A percentile compares a stretch with the other conserved stretches of the same genome.
These are phyloP conservation scores for Yarrowia bubula DNA, from an alignment of 805 yeast species.

Conservation along the genomic window DNA sequence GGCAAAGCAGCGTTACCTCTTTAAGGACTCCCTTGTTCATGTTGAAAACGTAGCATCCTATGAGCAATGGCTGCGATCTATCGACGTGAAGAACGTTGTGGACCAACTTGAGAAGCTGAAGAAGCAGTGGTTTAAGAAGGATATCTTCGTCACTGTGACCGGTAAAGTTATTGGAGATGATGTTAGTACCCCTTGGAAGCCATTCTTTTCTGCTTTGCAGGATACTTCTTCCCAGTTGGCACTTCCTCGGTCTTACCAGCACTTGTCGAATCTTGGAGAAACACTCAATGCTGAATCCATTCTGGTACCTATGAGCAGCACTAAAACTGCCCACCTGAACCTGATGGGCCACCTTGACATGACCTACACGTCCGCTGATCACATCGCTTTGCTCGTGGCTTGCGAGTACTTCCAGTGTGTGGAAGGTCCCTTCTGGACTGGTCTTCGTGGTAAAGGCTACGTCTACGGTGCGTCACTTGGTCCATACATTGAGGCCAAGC, in stretches of 20 bases:
- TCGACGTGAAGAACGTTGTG: slow-evolving; percentile 49
- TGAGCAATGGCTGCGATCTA: slow-evolving; percentile 55
- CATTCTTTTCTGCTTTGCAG: not conserved
- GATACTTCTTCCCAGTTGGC: not conserved
- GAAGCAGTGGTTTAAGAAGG: slow-evolving; percentile 53
- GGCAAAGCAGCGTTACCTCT: slow-evolving; percentile 51
- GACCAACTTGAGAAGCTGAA: slow-evolving; percentile 54
- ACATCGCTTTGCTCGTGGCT: slow-evolving; percentile 68
- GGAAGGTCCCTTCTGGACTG: slow-evolving; percentile 97
- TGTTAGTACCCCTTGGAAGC: not conserved
- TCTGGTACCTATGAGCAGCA: slow-evolving; percentile 73
- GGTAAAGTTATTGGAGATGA: slow-evolving; percentile 56
- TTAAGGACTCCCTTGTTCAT: slow-evolving; percentile 45
- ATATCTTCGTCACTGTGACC: slow-evolving; percentile 63
- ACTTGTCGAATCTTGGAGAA: slow-evolving; percentile 56
- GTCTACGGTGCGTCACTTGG: slow-evolving; percentile 82
- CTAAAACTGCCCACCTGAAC: slow-evolving; percentile 73
- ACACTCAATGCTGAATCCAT: slow-evolving; percentile 54
- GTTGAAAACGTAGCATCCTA: not conserved
- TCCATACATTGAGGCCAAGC: slow-evolving; percentile 63
- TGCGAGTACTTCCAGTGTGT: slow-evolving; percentile 76
- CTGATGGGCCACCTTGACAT: slow-evolving; percentile 60
- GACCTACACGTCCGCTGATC: slow-evolving; percentile 55
- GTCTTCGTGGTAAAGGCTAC: slow-evolving; percentile 88
- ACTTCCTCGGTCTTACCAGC: slow-evolving; percentile 47